These are phyloP conservation scores for Pistacia integerrima DNA, from an alignment of 345 rosid genomes.

Conservation along the genomic window DNA sequence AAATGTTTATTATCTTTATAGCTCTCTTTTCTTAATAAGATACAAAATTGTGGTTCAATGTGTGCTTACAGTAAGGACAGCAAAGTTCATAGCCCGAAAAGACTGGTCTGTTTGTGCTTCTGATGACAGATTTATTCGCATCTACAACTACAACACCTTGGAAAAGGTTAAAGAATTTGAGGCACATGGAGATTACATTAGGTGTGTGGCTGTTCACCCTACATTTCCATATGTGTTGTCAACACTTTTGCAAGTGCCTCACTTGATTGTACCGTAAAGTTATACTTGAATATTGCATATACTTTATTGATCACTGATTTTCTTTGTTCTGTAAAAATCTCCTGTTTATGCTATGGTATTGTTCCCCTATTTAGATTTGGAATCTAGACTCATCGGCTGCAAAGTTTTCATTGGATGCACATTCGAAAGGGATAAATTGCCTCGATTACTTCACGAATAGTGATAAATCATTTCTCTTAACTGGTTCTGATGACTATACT, in stretches of 20 bases:
- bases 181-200: constrained; percentile 84
- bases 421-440: constrained; percentile 86
- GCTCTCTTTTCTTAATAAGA: constrained; percentile 15
- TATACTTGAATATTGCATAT: constrained; percentile 21
- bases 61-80: constrained; percentile 72
- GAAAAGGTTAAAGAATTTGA: constrained; percentile 90
- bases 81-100: no score
- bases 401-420: constrained; percentile 77
- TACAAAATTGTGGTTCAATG: neutral
- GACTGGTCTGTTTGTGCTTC: no score
- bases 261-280: constrained; percentile 95
- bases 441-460: constrained; percentile 75
- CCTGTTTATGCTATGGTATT: neutral
- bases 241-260: constrained; percentile 98
- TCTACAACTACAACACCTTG: constrained; percentile 91
- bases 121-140: constrained; percentile 77
- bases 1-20: neutral
- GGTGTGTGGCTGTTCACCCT: constrained; percentile 81
- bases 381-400: constrained; percentile 80
- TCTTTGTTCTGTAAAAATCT: neutral
- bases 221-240: constrained; percentile 67
- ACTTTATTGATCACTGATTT: constrained; percentile 12
- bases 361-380: constrained; percentile 68
- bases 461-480: constrained; percentile 72
- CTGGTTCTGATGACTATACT: constrained; percentile 91